phyloP scores from a whole-genome alignment of 768 basidiomycete genomes.

The Hygrophorus russula region DNA sequence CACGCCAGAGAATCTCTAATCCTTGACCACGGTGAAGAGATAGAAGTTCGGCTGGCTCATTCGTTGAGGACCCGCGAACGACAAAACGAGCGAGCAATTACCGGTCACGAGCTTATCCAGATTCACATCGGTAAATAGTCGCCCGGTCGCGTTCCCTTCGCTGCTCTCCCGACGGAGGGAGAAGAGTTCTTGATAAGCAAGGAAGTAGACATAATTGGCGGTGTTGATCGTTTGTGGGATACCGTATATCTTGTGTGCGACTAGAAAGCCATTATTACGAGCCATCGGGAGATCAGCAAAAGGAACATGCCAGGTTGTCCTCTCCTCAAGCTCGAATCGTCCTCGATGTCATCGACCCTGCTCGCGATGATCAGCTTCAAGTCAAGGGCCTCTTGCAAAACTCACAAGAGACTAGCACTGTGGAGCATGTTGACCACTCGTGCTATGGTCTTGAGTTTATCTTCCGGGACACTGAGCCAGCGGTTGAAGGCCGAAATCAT shows the following conservation, averaged over 20 bases:
- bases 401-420: slow-evolving; percentile 83
- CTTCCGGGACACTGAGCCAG: slow-evolving; percentile 77
- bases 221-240: slow-evolving; percentile 95
- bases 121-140: slow-evolving; percentile 23
- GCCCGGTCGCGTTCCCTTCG: slow-evolving; percentile 13
- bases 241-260: slow-evolving; percentile 94
- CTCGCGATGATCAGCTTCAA: background rate
- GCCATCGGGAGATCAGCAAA: background rate
- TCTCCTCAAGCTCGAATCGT: slow-evolving; percentile 76
- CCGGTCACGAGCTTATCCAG: slow-evolving; percentile 70
- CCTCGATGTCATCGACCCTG: slow-evolving; percentile 93
- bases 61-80: background rate
- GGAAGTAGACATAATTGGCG: slow-evolving; percentile 95
- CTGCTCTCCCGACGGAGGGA: slow-evolving; percentile 28
- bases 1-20: slow-evolving; percentile 89
- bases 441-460: slow-evolving; percentile 62
- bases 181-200: slow-evolving; percentile 81
- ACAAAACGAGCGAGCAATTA: slow-evolving; percentile 16
- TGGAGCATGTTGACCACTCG: slow-evolving; percentile 90
- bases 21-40: slow-evolving; percentile 95
- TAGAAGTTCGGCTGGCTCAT: slow-evolving; percentile 44
- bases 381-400: slow-evolving; percentile 1
- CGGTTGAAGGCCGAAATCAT: slow-evolving; percentile 89
- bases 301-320: slow-evolving; percentile 60
- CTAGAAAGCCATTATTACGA: slow-evolving; percentile 22